Evolutionary conservation across 176 grass and related monocot genomes (phyloP).

Genomic region (Eragrostis curvula): DNA sequence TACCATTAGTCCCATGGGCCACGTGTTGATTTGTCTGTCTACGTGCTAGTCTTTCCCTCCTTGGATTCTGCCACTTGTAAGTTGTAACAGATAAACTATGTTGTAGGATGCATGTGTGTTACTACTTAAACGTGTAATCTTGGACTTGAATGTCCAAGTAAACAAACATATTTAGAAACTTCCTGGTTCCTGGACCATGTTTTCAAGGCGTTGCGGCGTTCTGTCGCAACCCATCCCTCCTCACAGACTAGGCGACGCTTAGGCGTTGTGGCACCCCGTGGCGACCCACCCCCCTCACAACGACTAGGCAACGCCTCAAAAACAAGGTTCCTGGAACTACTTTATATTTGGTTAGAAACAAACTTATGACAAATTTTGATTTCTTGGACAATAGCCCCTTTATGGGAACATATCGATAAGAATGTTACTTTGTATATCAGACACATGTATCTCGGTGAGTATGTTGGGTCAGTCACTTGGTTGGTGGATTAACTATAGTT

Average conservation of each 20-base stretch:
- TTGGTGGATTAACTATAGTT: neutral
- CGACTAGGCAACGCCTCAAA: no score
- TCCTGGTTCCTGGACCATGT: neutral
- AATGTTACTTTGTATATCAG: neutral
- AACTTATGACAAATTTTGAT: neutral
- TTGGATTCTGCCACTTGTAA: neutral
- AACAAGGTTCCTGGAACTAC: neutral
- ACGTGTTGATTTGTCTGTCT: neutral
- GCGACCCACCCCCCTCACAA: no score
- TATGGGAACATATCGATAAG: neutral
- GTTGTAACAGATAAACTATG: neutral
- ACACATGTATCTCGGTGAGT: no score
- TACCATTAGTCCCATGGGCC: neutral
- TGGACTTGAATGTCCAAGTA: neutral
- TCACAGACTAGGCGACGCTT: neutral
- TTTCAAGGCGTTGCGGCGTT: neutral
- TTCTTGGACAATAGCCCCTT: neutral
- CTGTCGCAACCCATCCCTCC: neutral
- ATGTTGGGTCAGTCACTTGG: neutral
- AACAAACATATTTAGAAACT: neutral
- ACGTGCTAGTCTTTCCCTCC: neutral
- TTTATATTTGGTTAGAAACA: neutral
- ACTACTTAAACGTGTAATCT: constrained; percentile 2
- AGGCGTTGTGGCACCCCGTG: neutral
- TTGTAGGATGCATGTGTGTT: neutral